phyloP scores from a whole-genome alignment of 768 basidiomycete genomes.

The Termitomyces heimii region DNA sequence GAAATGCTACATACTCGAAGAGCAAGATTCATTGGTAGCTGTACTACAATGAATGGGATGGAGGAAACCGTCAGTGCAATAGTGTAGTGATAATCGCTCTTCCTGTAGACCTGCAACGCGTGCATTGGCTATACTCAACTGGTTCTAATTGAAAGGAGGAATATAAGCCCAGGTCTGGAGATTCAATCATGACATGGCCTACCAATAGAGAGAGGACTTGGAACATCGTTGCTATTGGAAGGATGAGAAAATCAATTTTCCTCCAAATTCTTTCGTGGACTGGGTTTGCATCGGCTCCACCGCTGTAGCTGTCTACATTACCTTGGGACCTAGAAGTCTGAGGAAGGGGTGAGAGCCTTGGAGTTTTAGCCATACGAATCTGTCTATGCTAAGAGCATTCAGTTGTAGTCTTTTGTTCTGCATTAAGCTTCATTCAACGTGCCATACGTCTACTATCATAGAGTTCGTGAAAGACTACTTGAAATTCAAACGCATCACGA shows the following conservation, averaged over 20 bases:
- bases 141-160: not conserved
- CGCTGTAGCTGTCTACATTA: not conserved
- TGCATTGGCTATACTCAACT: conserved; percentile 26
- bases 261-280: conserved; percentile 12
- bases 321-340: not conserved
- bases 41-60: conserved; percentile 49
- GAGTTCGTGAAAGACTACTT: not conserved
- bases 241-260: conserved; percentile 29
- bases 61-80: conserved; percentile 43
- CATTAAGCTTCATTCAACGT: not conserved
- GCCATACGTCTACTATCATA: not conserved
- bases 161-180: conserved; percentile 32
- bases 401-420: not conserved
- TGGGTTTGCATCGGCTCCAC: not conserved
- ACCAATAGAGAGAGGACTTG: conserved; percentile 32
- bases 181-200: conserved; percentile 23
- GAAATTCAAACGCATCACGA: no score
- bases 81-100: conserved; percentile 41
- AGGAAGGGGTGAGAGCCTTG: not conserved
- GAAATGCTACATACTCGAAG: conserved; percentile 44
- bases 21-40: conserved; percentile 55
- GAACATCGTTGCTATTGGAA: conserved; percentile 27
- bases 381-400: not conserved
- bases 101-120: conserved; percentile 53
- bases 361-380: not conserved